phyloP scores from a whole-genome alignment of 495 filamentous ascomycete genomes.

The Hyaloscypha variabilis region DNA sequence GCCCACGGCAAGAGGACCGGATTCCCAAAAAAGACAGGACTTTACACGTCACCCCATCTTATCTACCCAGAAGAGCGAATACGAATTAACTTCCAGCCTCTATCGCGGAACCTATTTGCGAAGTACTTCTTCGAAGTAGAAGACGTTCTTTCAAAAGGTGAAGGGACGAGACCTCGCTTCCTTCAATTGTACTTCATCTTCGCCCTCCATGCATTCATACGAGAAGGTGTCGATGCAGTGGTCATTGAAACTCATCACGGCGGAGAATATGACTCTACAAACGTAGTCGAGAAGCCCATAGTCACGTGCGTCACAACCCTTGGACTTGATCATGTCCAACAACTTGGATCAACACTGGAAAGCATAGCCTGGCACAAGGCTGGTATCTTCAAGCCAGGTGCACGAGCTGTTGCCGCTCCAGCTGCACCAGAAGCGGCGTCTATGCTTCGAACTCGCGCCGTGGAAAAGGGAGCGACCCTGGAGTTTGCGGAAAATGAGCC shows the following conservation, averaged over 20 bases:
- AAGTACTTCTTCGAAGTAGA: conserved; percentile 87
- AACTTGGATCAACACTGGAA: conserved; percentile 82
- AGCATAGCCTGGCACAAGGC: conserved; percentile 97
- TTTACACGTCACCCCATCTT: conserved; percentile 87
- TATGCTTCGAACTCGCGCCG: conserved; percentile 71
- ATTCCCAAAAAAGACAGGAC: conserved; percentile 68
- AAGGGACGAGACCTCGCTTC: conserved; percentile 83
- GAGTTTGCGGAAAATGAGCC: conserved; percentile 58
- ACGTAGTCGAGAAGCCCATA: conserved; percentile 72
- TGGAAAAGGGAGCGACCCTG: conserved; percentile 57
- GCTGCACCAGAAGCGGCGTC: conserved; percentile 65
- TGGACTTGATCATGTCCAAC: conserved; percentile 85
- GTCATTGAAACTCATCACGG: conserved; percentile 92
- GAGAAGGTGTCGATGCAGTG: conserved; percentile 76
- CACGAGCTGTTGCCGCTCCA: conserved; percentile 70
- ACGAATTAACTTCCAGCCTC: conserved; percentile 72
- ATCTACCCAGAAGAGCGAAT: conserved; percentile 86
- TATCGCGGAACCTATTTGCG: conserved; percentile 79
- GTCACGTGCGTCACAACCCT: conserved; percentile 79
- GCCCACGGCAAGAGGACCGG: conserved; percentile 36
- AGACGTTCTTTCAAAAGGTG: conserved; percentile 66
- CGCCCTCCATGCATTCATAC: conserved; percentile 83
- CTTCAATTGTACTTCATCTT: conserved; percentile 87
- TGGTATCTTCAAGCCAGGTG: conserved; percentile 81
- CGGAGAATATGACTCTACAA: conserved; percentile 91